A percentile compares a stretch with the other conserved stretches of the same genome.
Conservation (phyloP, 1,284 basidiomycete genomes). For the Melanopsichium pennsylvanicum region DNA sequence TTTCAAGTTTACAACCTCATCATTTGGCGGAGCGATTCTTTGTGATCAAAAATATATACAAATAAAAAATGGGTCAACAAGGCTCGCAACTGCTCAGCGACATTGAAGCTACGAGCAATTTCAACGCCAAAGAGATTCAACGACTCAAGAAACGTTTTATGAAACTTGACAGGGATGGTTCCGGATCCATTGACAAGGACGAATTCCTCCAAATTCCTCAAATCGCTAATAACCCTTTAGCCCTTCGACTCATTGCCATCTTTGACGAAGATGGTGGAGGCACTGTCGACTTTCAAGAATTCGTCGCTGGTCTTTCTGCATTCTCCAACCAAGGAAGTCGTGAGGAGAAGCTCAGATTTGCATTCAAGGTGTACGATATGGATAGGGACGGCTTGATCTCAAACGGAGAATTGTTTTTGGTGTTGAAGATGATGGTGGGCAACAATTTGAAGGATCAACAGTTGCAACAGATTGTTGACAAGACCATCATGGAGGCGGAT, state of each 20-base stretch:
- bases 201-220: slow-evolving; percentile 99
- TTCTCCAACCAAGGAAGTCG: slow-evolving; percentile 94
- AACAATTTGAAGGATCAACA: slow-evolving; percentile 99
- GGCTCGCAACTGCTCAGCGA: slow-evolving; percentile 91
- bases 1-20: too few species aligned
- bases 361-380: slow-evolving; percentile 99
- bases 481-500: slow-evolving; percentile 99
- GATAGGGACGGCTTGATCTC: slow-evolving; percentile 96
- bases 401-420: slow-evolving; percentile 97
- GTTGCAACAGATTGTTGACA: slow-evolving; percentile 98
- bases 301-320: slow-evolving; percentile 94
- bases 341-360: slow-evolving; percentile 95
- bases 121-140: slow-evolving; percentile 66
- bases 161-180: slow-evolving; percentile 98
- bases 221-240: slow-evolving; percentile 96
- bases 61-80: slow-evolving; percentile 69
- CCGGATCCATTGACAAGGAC: slow-evolving; percentile 96
- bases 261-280: slow-evolving; percentile 99
- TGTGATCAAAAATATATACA: too few species aligned
- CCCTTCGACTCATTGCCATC: slow-evolving; percentile 97
- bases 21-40: too few species aligned
- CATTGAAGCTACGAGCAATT: slow-evolving; percentile 90
- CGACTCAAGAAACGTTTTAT: slow-evolving; percentile 98
- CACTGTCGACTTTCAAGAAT: slow-evolving; percentile 98
- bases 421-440: slow-evolving; percentile 99